These are phyloP conservation scores for Medicago arabica DNA, from an alignment of 306 rosid genomes.

Conservation along the genomic window DNA sequence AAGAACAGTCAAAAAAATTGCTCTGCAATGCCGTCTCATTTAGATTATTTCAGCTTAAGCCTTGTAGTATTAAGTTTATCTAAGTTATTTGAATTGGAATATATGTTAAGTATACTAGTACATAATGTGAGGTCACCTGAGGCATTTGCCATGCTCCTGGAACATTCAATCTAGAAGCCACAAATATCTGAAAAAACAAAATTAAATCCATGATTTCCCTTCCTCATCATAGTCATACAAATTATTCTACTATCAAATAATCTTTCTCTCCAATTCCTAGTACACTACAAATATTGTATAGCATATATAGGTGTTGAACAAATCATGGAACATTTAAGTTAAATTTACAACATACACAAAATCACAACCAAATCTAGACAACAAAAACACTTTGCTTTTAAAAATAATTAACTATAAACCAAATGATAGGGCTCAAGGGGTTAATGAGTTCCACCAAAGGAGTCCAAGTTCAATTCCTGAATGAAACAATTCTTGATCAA, in stretches of 20 bases:
- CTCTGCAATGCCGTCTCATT: neutral
- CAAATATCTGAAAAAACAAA: conserved; percentile 67
- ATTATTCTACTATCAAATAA: neutral
- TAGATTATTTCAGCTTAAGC: neutral
- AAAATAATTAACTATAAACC: too few species aligned
- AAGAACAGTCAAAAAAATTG: conserved; percentile 1
- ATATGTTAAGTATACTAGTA: conserved; percentile 7
- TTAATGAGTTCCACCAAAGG: too few species aligned
- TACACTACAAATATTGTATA: conserved; percentile 7
- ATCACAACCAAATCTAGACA: conserved; percentile 31
- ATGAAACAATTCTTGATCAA: too few species aligned
- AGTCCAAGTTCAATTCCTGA: too few species aligned
- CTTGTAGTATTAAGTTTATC: neutral
- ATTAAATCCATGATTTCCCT: conserved; percentile 14
- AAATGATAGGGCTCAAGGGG: too few species aligned
- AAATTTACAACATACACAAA: neutral
- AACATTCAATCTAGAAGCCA: conserved; percentile 93
- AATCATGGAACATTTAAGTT: neutral
- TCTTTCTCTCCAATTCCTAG: neutral
- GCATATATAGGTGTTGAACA: neutral
- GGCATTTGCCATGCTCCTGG: conserved; percentile 99
- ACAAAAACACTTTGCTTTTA: neutral
- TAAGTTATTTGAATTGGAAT: neutral
- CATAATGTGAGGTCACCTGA: conserved; percentile 66
- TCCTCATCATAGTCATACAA: neutral